Evolutionary conservation across 805 yeast genomes (phyloP).

Genomic region (Lachancea thermotolerans): DNA sequence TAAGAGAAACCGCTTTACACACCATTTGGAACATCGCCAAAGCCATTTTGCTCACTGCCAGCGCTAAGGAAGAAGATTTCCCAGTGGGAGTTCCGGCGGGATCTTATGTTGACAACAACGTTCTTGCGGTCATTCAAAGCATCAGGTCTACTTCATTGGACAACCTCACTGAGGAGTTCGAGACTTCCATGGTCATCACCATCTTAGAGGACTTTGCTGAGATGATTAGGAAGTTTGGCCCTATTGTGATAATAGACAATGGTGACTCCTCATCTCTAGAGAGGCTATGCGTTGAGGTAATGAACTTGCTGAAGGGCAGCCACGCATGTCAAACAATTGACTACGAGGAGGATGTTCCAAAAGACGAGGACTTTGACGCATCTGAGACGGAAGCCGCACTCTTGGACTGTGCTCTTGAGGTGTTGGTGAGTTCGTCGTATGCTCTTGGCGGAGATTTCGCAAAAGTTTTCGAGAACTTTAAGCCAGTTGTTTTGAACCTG

Average conservation of each 20-base stretch:
- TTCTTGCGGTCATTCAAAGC: slow-evolving; percentile 52
- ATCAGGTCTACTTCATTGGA: slow-evolving; percentile 63
- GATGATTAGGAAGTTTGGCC: slow-evolving; percentile 62
- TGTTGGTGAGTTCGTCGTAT: slow-evolving; percentile 65
- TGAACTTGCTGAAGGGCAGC: slow-evolving; percentile 69
- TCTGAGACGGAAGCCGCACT: slow-evolving; percentile 61
- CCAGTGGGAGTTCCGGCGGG: slow-evolving; percentile 61
- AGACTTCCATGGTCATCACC: slow-evolving; percentile 70
- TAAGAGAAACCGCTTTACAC: slow-evolving; percentile 78
- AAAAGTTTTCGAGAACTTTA: slow-evolving; percentile 65
- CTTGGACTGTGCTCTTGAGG: slow-evolving; percentile 81
- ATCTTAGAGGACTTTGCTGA: slow-evolving; percentile 70
- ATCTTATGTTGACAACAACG: slow-evolving; percentile 51
- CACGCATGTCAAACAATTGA: slow-evolving; percentile 81
- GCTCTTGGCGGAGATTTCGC: slow-evolving; percentile 76
- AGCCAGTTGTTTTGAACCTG: slow-evolving; percentile 52
- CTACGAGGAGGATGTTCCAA: slow-evolving; percentile 55
- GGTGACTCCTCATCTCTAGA: slow-evolving; percentile 56
- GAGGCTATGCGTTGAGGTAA: slow-evolving; percentile 59
- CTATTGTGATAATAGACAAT: slow-evolving; percentile 54
- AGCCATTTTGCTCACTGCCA: slow-evolving; percentile 51
- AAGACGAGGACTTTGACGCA: slow-evolving; percentile 48
- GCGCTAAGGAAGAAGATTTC: slow-evolving; percentile 42
- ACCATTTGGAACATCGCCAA: slow-evolving; percentile 78
- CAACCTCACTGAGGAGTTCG: slow-evolving; percentile 72